Base-by-base conservation (phyloP, 1,284 basidiomycete species). In the Macrocystidia cucumis region DNA sequence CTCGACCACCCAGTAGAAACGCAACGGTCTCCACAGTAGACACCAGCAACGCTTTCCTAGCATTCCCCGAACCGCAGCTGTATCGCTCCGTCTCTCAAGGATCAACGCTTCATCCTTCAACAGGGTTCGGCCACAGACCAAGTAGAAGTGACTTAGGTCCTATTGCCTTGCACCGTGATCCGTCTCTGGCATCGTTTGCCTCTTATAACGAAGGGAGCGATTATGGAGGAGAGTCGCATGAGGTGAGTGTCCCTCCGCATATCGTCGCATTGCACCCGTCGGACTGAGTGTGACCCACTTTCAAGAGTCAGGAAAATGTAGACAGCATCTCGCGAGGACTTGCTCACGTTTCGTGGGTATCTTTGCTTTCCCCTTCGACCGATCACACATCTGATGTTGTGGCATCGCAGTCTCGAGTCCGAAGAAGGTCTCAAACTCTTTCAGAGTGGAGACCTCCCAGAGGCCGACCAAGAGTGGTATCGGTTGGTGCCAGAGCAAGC, bases 381-480 rank as follows among this genome's bases (percentile, higher is more conserved):
- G 35, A 36, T 23, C 38, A 39, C 44, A 42, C 41, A 44, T 28
- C 31, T 27, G 23, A 44, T 50, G 25, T 30, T 25, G 33, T 37
- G n/a, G 3, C 12, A 4, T 27, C 29, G 30, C 44, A 56, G 52
- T 30, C 57, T 83, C 20, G 62, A 73, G 35, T 72, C 75, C n/a
- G 76, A 78, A 41, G 80, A 83, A 48, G 71, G 66, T 24, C 54
- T 87, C 7, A 60, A 56, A 29, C 68, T 62, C 19, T 87, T 88
- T 49, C 84, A 88, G 48, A 55, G 58, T 0, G 76, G 75, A 18
- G 58, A 74, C 39, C 58, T 87, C 5, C 50, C 63, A 3, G 74
- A 78, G 28, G 62, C 60, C 8, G 77, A 87, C 38, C 71, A 80
- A 51, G 81, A 84, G 41, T 91, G 88, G 88, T 65, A 88, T 55